Percentiles rank a stretch among this genome's conserved stretches.
These are phyloP conservation scores for Glycine latifolia DNA, from an alignment of 306 rosid genomes.

Conservation along the genomic window DNA sequence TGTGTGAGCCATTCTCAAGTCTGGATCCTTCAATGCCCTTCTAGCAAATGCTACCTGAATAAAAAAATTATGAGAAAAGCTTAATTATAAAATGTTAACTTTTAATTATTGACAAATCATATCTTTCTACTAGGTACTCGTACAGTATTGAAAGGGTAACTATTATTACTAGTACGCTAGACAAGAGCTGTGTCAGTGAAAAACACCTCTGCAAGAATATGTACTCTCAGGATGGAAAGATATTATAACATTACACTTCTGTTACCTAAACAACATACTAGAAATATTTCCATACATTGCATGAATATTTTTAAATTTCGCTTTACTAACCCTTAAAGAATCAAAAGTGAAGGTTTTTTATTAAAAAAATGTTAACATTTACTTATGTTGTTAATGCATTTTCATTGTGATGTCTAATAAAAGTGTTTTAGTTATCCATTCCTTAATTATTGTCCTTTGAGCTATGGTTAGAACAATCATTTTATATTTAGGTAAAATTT, in stretches of 20 bases:
- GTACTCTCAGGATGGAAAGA: background rate
- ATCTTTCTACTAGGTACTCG: background rate
- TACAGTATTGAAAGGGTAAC: background rate
- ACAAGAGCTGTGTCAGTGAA: background rate
- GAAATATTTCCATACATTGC: background rate
- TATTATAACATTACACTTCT: background rate
- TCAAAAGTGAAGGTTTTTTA: too few relatives aligned
- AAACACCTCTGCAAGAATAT: background rate
- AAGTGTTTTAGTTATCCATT: background rate
- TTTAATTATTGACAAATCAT: background rate
- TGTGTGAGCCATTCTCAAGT: slow-evolving; percentile 75
- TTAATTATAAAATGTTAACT: background rate
- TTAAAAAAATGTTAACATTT: background rate
- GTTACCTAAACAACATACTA: background rate
- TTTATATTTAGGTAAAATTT: background rate
- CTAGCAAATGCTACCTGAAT: slow-evolving; percentile 86
- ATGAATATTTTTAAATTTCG: background rate
- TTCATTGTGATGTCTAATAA: background rate
- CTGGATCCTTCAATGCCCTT: slow-evolving; percentile 90
- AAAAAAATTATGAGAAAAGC: background rate
- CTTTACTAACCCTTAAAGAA: background rate
- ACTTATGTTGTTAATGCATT: background rate
- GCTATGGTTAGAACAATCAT: background rate
- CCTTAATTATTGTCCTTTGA: background rate
- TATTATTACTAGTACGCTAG: background rate